A percentile compares a stretch with the other conserved stretches of the same genome.
Conservation (phyloP, 441 rosid genomes). For the Bocquillonia castaneifolia region DNA sequence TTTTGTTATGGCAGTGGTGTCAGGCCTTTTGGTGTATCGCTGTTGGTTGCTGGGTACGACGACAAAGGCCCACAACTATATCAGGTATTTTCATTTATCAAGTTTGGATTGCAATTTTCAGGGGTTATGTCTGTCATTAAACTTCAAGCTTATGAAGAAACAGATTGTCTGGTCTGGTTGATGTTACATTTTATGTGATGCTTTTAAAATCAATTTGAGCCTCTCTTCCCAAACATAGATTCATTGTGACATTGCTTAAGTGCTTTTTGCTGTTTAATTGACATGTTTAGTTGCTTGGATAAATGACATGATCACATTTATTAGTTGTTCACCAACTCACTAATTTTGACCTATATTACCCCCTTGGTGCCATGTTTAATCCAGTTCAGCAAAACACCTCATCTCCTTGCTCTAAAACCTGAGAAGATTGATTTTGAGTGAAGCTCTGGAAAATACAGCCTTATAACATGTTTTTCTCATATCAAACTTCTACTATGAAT, state of each 20-base stretch:
- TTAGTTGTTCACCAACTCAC: neutral
- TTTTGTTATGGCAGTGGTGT: slow-evolving; percentile 23
- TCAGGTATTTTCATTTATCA: slow-evolving; percentile 17
- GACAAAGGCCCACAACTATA: slow-evolving; percentile 27
- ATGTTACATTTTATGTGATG: neutral
- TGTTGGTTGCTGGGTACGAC: slow-evolving; percentile 28
- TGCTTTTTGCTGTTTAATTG: neutral
- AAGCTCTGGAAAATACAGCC: neutral
- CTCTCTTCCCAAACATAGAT: neutral
- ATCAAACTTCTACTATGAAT: neutral
- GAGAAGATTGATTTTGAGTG: neutral
- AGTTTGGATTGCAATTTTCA: slow-evolving; percentile 36
- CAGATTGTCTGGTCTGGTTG: neutral
- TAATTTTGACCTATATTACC: neutral
- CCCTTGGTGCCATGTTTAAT: neutral
- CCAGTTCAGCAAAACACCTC: neutral
- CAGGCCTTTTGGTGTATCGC: slow-evolving; percentile 29
- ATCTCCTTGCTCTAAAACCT: neutral
- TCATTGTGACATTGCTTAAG: neutral
- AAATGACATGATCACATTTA: neutral
- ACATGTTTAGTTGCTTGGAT: neutral
- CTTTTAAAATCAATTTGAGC: slow-evolving; percentile 2
- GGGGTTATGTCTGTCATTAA: slow-evolving; percentile 9
- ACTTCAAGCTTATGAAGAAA: neutral
- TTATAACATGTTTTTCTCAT: neutral